Evolutionary conservation across 208 protist species (phyloP).

Genomic region (Leishmania amazonensis): DNA sequence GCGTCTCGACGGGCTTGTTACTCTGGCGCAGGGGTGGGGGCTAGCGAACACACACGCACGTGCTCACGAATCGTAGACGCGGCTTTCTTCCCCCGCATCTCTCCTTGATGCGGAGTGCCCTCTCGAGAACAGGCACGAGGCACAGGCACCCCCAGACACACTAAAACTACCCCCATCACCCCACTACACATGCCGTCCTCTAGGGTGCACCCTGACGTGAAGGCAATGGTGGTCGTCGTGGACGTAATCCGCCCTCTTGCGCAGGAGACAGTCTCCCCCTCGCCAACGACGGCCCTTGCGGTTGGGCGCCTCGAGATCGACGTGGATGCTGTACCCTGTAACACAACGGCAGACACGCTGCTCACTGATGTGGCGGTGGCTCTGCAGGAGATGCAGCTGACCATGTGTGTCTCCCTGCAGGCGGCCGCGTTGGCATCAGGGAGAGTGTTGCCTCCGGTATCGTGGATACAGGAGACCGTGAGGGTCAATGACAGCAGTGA

Average conservation of each 20-base stretch:
- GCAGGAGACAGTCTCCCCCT: background rate
- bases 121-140: background rate
- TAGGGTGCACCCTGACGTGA: background rate
- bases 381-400: constrained; percentile 26
- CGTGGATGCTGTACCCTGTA: constrained; percentile 5
- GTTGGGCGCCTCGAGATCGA: constrained; percentile 28
- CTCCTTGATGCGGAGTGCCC: background rate
- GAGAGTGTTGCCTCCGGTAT: constrained; percentile 8
- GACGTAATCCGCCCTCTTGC: constrained; percentile 12
- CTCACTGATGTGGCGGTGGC: constrained; percentile 17
- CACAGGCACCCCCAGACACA: too few species aligned
- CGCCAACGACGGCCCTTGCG: background rate
- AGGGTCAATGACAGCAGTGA: background rate
- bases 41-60: background rate
- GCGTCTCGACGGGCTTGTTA: background rate
- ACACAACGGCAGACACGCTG: constrained; percentile 10
- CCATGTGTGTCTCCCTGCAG: constrained; percentile 14
- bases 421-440: constrained; percentile 14
- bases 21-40: background rate
- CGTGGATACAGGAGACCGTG: constrained; percentile 3
- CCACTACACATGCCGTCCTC: background rate
- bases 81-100: background rate
- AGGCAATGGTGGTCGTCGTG: constrained; percentile 28
- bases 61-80: background rate
- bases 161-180: background rate